Base-by-base conservation (phyloP, 2,329 filamentous ascomycete genomes). In the Epichloe bromicola region DNA sequence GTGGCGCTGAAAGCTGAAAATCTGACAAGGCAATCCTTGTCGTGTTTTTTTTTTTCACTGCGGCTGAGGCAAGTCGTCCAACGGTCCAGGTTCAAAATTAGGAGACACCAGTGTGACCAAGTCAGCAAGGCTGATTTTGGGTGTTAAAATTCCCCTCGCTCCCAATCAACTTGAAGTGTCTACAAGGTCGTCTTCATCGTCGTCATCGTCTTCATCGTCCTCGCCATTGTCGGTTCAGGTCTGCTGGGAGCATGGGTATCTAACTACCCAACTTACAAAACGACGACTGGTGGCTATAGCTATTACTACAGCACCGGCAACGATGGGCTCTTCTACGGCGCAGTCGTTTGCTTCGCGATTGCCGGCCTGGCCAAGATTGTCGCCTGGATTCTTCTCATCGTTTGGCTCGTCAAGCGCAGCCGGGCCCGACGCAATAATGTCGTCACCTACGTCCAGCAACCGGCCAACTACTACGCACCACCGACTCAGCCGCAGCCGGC, bases 311-410 rank as follows among this genome's bases (percentile, higher is more conserved):
- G n/a, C n/a, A 15, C 10, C 23, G 11, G 42, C 23, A 40, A 38
- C 42, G 23, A 40, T n/a, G 42, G 48, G 14, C 42, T 45, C 19
- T 46, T 37, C 26, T 46, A 37, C 15, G 42, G 49, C 23, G 36
- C 37, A n/a, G 30, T 43, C 17, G 49, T 30, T 23, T 51, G 49
- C 19, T 47, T 51, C 43, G 44, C 11, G 1, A 47, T 51, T 26
- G 49, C 43, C 30, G 33, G 49, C 17, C 17, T 51, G 11, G 40
- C 23, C 44, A 47, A 51, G 26, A 37, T 51, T 12, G 44, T n/a
- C 10, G 49, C 37, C n/a, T 51, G 49, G 49, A 23, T 47, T 39
- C 37, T 51, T 2, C 49, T 51, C 23, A 37, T 51, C 19, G 37
- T 51, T 14, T 51, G 38, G 37, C 36, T 19, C 12, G 26, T 51